Evolutionary conservation across 2,329 filamentous ascomycete species (phyloP).

Genomic region (Sporothrix inflata): DNA sequence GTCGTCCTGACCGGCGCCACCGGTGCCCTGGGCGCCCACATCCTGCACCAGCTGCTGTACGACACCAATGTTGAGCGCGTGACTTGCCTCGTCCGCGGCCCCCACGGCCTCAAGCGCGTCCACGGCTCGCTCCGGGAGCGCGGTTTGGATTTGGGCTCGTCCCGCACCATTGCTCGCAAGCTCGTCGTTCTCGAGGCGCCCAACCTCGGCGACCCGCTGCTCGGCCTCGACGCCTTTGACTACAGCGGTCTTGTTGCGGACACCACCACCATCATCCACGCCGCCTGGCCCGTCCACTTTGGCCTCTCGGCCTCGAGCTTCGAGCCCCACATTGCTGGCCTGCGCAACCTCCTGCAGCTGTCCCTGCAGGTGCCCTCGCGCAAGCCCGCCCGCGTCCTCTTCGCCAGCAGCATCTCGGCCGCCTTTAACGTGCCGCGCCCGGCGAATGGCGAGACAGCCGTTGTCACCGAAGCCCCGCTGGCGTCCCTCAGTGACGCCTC

Average conservation of each 20-base stretch:
- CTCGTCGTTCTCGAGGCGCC: constrained; percentile 29
- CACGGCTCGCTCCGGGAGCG: constrained; percentile 29
- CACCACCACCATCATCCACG: constrained; percentile 50
- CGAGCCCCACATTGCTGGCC: constrained; percentile 48
- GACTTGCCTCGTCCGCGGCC: constrained; percentile 39
- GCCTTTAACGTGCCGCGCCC: constrained; percentile 28
- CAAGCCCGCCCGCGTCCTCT: constrained; percentile 30
- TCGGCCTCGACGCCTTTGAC: constrained; percentile 44
- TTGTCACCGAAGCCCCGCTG: constrained; percentile 27
- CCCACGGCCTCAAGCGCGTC: constrained; percentile 29
- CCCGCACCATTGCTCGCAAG: constrained; percentile 6
- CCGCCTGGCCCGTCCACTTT: constrained; percentile 57
- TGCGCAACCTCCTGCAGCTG: constrained; percentile 47
- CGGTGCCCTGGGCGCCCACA: constrained; percentile 48
- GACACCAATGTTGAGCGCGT: constrained; percentile 42
- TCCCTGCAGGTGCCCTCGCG: constrained; percentile 33
- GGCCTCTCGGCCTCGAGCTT: constrained; percentile 52
- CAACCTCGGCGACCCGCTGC: constrained; percentile 22
- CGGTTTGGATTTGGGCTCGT: constrained; percentile 11
- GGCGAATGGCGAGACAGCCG: background rate
- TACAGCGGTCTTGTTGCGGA: constrained; percentile 38
- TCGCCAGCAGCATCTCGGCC: constrained; percentile 33
- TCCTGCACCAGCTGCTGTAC: constrained; percentile 44
- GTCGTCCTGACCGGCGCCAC: constrained; percentile 48
- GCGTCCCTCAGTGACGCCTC: constrained; percentile 6